Base-by-base conservation (phyloP, 2,329 filamentous ascomycete genomes). In the Stachybotrys chlorohalonatus region DNA sequence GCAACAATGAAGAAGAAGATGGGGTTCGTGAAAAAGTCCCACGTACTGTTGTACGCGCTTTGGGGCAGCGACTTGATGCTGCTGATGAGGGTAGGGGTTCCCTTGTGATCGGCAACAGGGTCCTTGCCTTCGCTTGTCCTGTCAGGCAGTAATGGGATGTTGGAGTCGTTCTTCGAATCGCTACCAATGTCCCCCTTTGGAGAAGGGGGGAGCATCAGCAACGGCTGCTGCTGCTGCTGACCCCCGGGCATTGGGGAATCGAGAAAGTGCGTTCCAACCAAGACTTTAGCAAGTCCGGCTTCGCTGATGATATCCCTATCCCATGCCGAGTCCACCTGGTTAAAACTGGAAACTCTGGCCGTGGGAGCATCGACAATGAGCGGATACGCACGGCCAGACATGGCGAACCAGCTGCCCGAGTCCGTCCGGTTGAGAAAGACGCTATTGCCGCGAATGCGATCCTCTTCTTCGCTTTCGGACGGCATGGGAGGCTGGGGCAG, bases 391-490 rank as follows among this genome's bases (percentile, higher is more conserved):
- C 78, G 80, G 55, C 95, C 93, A 1, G 93, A 96, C 72, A 97
- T 80, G 36, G 92, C 94, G 69, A 93, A 99, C 91, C 93, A 97
- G 57, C 89, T 88, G 32, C 92, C 93, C n/a, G 78, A 76, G 54
- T 88, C 83, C 1, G 92, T 96, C 61, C 86, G 87, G 67, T 96
- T 96, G 56, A 97, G 79, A 65, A 94, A 95, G 1, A 96, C 84
- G 55, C 82, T 84, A 57, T 81, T 79, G 58, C 78, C 80, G 36
- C 85, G 77, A 50, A 80, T 76, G 42, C 78, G 75, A 31, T 73
- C 73, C 15, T 73, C 71, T 2, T 73, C 69, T n/a, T 77, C 73
- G 52, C 82, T 75, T 16, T 74, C 72, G 4, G 74, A 68, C 2
- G 80, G 85, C 62, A 89, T 84, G 24, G 84, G 75, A 0, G 94